Evolutionary conservation across 352 stramenopile species (phyloP), one percentile per base, ranked within the genome.

Genomic region (Pythium pyrilobum): DNA sequence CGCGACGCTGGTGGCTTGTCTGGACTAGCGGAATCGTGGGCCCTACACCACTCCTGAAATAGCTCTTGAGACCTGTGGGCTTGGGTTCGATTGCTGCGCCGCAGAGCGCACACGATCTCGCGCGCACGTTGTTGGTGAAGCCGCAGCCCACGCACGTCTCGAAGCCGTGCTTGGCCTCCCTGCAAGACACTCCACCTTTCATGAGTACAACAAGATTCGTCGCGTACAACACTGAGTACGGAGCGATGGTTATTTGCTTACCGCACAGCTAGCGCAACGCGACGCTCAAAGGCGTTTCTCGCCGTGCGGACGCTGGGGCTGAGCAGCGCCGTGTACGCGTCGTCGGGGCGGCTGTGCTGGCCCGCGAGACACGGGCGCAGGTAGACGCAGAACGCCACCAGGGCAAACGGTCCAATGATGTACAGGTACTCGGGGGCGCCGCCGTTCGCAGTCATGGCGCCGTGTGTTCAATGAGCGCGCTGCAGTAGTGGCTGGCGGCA

Each of bases 71-170:
- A 21, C 15, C 2, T 31, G 28, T 44, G 40, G 39, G 32, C 29
- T 23, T 29, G 18, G 25, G 40, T 8, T 39, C 20, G 5, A 59
- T 59, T 11, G 33, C 9, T 13, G 32, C n/a, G 8, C 54, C 45
- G n/a, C 54, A 62, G 6, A 62, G 31, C 15, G 48, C 56, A 28
- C 56, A 64, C 2, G 47, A 46, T 28, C 25, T 36, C 7, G 42
- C 42, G 21, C 48, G 56, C 42, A 36, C 49, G 1, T 25, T 28
- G 36, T 64, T 64, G 11, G 56, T 49, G 29, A 64, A 64, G 18
- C 36, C 32, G 24, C 56, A 64, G 15, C 44, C 44, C 5, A 13
- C 36, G 31, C 53, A 61, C 10, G 31, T 55, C 3, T 38, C 44
- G 27, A 36, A 61, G 2, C 53, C 53, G 13, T 50, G 45, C 18